phyloP scores from a whole-genome alignment of 1,284 basidiomycete genomes.

The Fomes fomentarius region DNA sequence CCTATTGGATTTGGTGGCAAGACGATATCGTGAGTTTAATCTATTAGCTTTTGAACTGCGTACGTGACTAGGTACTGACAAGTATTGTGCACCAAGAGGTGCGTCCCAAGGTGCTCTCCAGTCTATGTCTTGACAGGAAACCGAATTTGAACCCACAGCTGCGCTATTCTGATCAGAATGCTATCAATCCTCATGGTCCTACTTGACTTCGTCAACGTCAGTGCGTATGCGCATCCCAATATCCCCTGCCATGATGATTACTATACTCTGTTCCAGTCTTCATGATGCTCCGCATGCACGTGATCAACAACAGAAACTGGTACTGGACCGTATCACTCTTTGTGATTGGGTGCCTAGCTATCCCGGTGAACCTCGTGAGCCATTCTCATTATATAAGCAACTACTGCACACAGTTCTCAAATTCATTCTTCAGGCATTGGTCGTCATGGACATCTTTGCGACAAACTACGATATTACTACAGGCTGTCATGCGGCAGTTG shows the following conservation, averaged over 20 bases:
- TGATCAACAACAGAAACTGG: constrained; percentile 9
- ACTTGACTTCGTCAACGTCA: not conserved
- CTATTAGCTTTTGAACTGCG: too few relatives aligned
- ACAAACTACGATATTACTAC: too few relatives aligned
- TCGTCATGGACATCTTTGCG: not conserved
- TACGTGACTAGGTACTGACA: too few relatives aligned
- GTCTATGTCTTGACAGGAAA: too few relatives aligned
- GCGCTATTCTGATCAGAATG: too few relatives aligned
- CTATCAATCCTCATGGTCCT: too few relatives aligned
- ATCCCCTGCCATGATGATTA: not conserved
- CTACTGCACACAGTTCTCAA: not conserved
- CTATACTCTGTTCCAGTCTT: too few relatives aligned
- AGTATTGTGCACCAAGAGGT: too few relatives aligned
- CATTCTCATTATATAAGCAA: not conserved
- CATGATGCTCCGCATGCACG: constrained; percentile 12
- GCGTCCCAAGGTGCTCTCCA: too few relatives aligned
- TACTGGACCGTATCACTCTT: not conserved
- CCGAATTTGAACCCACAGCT: too few relatives aligned
- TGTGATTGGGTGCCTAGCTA: not conserved
- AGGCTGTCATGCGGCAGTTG: too few relatives aligned
- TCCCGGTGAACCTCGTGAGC: not conserved
- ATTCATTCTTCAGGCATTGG: not conserved
- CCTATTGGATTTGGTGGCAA: not conserved
- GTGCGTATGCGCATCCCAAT: not conserved
- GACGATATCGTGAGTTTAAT: not conserved